Evolutionary conservation across 148 eudicot species (phyloP), one percentile per base, ranked within the genome.

Genomic region (Diospyros lotus): DNA sequence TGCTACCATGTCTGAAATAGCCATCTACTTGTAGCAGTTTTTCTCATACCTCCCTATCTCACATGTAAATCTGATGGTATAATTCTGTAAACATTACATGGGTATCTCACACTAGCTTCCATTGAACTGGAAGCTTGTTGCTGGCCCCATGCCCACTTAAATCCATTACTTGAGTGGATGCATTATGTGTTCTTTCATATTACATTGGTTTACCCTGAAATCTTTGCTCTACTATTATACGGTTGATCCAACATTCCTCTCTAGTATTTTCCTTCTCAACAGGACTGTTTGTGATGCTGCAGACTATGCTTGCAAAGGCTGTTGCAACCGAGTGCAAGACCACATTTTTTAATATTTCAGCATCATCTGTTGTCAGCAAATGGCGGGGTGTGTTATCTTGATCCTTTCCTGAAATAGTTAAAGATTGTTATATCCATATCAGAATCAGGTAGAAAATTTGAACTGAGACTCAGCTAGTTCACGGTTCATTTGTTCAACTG

Each of bases 301-400:
- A 94, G 99, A 95, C 99, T 41, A 95, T 95, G 99, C 93, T 95
- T 82, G 98, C 98, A 17, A 95, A 95, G 86, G 99, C 97, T 79
- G 99, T 95, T 84, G 99, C 99, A 73, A 95, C 99, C 42, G 97
- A 95, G 85, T 95, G 99, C 89, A 90, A 95, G 2, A 95, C 99
- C 69, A 95, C 99, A 67, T 95, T 95, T 82, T 95, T 95, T 83
- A 95, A 95, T 79, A 95, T 95, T 75, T 95, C 99, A 44, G 99
- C 99, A 75, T 92, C 99, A 76, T 95, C 99, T 81, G 82, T 95
- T 76, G 99, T 95, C 80, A 95, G 99, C 87, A 95, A 95, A 86
- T 95, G 99, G 99, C 92, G 99, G 66, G 99, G 99, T 95, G 86
- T 77, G 90, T 78, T 61, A 52, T 43, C 48, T 58, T 61, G 64